phyloP scores from a whole-genome alignment of 2,329 filamentous ascomycete genomes.

The Trichoderma citrinoviride region DNA sequence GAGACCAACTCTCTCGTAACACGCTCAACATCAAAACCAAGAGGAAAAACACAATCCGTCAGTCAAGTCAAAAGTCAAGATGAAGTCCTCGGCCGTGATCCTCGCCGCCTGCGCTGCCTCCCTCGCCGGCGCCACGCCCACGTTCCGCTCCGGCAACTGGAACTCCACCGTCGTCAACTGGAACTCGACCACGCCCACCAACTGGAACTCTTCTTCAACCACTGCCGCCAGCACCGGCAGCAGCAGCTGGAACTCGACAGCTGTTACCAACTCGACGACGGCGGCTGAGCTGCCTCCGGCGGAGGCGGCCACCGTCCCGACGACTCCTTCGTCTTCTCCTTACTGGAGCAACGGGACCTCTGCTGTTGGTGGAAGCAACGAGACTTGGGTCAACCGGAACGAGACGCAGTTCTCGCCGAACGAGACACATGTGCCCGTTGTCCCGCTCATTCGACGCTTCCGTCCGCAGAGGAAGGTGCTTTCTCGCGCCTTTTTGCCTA shows the following conservation, averaged over 20 bases:
- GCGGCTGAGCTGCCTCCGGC: background rate
- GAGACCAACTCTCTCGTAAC: background rate
- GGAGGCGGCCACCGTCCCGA: background rate
- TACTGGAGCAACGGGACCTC: background rate
- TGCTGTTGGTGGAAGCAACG: background rate
- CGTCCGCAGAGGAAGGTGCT: background rate
- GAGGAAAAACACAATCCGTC: background rate
- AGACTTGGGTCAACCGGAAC: background rate
- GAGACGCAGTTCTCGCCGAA: background rate
- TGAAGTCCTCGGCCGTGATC: constrained; percentile 17
- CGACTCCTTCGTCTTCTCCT: background rate
- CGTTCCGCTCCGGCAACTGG: background rate
- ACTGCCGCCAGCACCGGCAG: too few species aligned
- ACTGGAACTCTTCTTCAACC: background rate
- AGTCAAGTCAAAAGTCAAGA: constrained; percentile 1
- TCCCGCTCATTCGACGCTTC: constrained; percentile 3
- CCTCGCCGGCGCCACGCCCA: background rate
- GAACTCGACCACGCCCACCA: background rate
- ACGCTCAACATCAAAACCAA: background rate
- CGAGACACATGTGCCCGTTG: background rate
- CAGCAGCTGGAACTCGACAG: background rate
- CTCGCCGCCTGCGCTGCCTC: constrained; percentile 15
- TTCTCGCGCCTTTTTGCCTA: background rate
- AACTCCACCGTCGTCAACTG: constrained; percentile 2
- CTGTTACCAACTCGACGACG: background rate